Evolutionary conservation across 2,329 filamentous ascomycete species (phyloP).

Genomic region (Allantophomopsis lycopodina): DNA sequence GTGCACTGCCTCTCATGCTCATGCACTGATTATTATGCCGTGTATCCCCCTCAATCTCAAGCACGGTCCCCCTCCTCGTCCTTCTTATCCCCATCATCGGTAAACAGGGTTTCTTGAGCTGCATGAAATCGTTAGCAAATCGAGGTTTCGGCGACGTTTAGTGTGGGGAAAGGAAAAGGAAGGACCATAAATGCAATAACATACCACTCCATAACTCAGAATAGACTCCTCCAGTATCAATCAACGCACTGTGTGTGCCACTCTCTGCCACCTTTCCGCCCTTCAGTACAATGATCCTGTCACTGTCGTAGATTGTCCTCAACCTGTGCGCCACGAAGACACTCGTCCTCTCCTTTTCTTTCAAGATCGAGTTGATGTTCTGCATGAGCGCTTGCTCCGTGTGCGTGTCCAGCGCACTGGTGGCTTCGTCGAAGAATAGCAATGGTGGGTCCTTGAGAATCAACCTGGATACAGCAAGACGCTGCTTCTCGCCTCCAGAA

Average conservation of each 20-base stretch:
- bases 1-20: no score
- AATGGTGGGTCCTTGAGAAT: slow-evolving; percentile 82
- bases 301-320: slow-evolving; percentile 84
- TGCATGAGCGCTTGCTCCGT: slow-evolving; percentile 82
- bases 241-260: slow-evolving; percentile 74
- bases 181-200: slow-evolving; percentile 17
- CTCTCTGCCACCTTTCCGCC: slow-evolving; percentile 76
- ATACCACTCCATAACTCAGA: slow-evolving; percentile 81
- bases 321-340: slow-evolving; percentile 91
- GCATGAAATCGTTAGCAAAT: not conserved
- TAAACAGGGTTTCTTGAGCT: slow-evolving; percentile 51
- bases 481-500: slow-evolving; percentile 86
- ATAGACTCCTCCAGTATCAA: slow-evolving; percentile 70
- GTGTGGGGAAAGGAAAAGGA: slow-evolving; percentile 4
- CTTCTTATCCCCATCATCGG: slow-evolving; percentile 28
- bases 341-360: slow-evolving; percentile 78
- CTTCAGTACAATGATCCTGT: slow-evolving; percentile 83
- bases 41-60: no score
- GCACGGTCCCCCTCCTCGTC: slow-evolving; percentile 8
- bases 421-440: slow-evolving; percentile 92
- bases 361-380: slow-evolving; percentile 86
- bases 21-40: no score
- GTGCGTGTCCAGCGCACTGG: slow-evolving; percentile 81
- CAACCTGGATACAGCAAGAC: slow-evolving; percentile 69
- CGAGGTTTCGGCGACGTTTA: not conserved